Evolutionary conservation across 2,329 filamentous ascomycete genomes (phyloP).

Genomic region (Sclerotinia sclerotiorum): DNA sequence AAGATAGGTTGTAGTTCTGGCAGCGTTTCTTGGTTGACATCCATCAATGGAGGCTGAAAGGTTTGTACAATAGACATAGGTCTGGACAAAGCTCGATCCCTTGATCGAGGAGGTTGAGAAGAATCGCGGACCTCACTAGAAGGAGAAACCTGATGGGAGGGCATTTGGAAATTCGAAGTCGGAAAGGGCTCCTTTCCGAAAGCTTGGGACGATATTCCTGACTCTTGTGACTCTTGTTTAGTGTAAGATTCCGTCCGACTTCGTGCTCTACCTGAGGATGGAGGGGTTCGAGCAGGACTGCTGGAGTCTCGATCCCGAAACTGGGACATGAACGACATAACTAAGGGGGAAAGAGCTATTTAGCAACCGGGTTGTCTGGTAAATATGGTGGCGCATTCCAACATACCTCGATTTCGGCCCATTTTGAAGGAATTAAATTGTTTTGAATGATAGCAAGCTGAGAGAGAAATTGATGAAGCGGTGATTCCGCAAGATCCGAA

Average conservation of each 20-base stretch:
- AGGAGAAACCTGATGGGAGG: slow-evolving; percentile 7
- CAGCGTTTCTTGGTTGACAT: slow-evolving; percentile 78
- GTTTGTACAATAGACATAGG: slow-evolving; percentile 84
- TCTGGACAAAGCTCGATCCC: slow-evolving; percentile 52
- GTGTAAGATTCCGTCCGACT: slow-evolving; percentile 28
- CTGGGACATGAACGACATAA: slow-evolving; percentile 85
- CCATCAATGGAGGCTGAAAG: slow-evolving; percentile 83
- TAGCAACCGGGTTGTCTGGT: slow-evolving; percentile 5
- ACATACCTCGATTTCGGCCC: slow-evolving; percentile 41
- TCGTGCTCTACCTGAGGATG: slow-evolving; percentile 33
- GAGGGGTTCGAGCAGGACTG: slow-evolving; percentile 36
- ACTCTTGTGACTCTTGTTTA: slow-evolving; percentile 26
- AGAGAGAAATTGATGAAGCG: slow-evolving; percentile 9
- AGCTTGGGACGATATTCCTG: slow-evolving; percentile 1
- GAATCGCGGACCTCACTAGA: slow-evolving; percentile 21
- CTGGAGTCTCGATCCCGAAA: slow-evolving; percentile 51
- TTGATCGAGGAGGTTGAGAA: slow-evolving; percentile 41
- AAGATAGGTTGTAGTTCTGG: slow-evolving; percentile 95
- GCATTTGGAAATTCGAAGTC: slow-evolving; percentile 13
- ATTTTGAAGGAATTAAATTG: slow-evolving; percentile 34
- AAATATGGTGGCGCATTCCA: slow-evolving; percentile 16
- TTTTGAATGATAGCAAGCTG: background rate
- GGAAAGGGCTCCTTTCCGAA: slow-evolving; percentile 17
- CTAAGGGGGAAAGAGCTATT: slow-evolving; percentile 47
- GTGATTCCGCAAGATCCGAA: slow-evolving; percentile 33